phyloP scores from a whole-genome alignment of 164 flowering plant species.

The Liquidambar formosana region DNA sequence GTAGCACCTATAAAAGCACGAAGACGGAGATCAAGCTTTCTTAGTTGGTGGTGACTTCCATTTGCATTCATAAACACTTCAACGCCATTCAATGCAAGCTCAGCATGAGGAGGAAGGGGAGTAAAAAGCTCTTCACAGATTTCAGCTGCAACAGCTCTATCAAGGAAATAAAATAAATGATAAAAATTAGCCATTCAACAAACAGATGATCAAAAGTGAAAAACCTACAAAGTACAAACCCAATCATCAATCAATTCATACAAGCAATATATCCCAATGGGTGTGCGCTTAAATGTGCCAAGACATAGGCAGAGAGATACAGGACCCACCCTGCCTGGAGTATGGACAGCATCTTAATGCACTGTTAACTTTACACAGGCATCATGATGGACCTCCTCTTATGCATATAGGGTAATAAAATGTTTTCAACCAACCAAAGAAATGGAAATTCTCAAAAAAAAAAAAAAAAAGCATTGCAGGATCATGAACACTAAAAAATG shows the following conservation, averaged over 20 bases:
- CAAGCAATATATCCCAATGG: background rate
- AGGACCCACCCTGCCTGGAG: background rate
- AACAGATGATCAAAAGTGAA: background rate
- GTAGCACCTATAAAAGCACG: slow-evolving; percentile 84
- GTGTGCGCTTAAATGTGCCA: background rate
- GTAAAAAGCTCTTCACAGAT: slow-evolving; percentile 88
- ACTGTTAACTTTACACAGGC: background rate
- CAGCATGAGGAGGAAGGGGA: slow-evolving; percentile 80
- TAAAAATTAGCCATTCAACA: background rate
- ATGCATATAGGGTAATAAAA: background rate
- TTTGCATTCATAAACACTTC: slow-evolving; percentile 97
- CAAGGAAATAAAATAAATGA: slow-evolving; percentile 16
- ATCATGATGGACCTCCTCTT: background rate
- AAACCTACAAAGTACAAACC: background rate
- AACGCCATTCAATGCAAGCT: slow-evolving; percentile 91
- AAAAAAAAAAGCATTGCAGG: background rate
- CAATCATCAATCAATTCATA: background rate
- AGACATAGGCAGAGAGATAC: background rate
- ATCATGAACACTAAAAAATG: background rate
- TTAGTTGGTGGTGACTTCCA: slow-evolving; percentile 95
- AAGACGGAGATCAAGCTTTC: slow-evolving; percentile 89
- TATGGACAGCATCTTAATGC: background rate
- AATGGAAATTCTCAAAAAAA: background rate
- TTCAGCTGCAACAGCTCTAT: slow-evolving; percentile 94
- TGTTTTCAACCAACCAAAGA: background rate